Percentiles rank a stretch among this genome's conserved stretches.
These are phyloP conservation scores for Pseudogymnoascus sp. DNA, from an alignment of 2,329 filamentous ascomycete genomes.

Conservation along the genomic window DNA sequence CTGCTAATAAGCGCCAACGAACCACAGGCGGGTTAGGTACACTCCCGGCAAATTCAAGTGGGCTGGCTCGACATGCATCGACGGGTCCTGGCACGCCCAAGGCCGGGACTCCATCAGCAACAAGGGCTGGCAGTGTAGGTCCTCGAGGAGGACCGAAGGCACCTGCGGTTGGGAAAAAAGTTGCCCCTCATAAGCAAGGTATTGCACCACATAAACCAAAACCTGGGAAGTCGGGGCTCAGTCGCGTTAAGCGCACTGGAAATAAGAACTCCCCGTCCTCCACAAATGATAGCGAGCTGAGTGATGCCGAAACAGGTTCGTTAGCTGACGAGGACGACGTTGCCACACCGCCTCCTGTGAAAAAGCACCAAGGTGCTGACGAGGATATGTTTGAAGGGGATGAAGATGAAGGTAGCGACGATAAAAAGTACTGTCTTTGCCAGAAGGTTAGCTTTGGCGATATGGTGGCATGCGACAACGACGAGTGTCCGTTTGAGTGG, in stretches of 20 bases:
- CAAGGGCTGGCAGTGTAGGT: slow-evolving; percentile 50
- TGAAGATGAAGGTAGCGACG: slow-evolving; percentile 66
- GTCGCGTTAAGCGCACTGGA: slow-evolving; percentile 47
- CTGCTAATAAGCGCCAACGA: slow-evolving; percentile 46
- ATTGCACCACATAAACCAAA: slow-evolving; percentile 22
- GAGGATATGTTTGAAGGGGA: slow-evolving; percentile 46
- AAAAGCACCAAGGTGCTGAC: slow-evolving; percentile 45
- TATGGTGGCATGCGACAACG: slow-evolving; percentile 85
- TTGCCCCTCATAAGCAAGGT: slow-evolving; percentile 25
- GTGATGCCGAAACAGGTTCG: slow-evolving; percentile 50
- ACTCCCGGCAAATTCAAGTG: slow-evolving; percentile 44
- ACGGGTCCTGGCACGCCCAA: slow-evolving; percentile 56
- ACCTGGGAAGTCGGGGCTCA: slow-evolving; percentile 48
- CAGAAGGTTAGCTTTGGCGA: slow-evolving; percentile 78
- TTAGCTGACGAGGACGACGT: slow-evolving; percentile 42
- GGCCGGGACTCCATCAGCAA: slow-evolving; percentile 26
- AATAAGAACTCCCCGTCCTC: slow-evolving; percentile 53
- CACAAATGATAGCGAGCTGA: slow-evolving; percentile 55
- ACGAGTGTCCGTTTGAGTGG: slow-evolving; percentile 74
- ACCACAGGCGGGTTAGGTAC: slow-evolving; percentile 34
- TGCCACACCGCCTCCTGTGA: slow-evolving; percentile 27
- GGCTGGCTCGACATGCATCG: slow-evolving; percentile 53
- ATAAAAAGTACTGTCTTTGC: slow-evolving; percentile 71
- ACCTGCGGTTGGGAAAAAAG: slow-evolving; percentile 30
- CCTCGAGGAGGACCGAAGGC: slow-evolving; percentile 37